Evolutionary conservation across 805 yeast species (phyloP).

Genomic region (Suhomyces sp.): DNA sequence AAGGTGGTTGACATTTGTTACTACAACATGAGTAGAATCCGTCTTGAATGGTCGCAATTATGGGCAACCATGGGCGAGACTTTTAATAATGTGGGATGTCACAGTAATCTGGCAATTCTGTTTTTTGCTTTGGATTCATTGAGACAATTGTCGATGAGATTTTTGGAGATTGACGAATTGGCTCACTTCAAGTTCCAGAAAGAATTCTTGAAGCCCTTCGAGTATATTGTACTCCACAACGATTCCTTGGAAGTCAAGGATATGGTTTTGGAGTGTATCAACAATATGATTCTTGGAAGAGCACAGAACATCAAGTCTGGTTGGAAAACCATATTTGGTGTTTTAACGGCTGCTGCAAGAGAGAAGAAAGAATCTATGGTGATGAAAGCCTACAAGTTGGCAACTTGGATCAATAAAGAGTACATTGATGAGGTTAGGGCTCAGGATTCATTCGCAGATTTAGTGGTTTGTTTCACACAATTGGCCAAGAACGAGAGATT

Average conservation of each 20-base stretch:
- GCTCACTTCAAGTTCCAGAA: slow-evolving; percentile 94
- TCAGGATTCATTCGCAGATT: slow-evolving; percentile 66
- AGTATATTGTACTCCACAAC: slow-evolving; percentile 69
- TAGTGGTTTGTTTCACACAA: slow-evolving; percentile 73
- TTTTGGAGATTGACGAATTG: slow-evolving; percentile 89
- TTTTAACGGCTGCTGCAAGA: slow-evolving; percentile 70
- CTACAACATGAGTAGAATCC: slow-evolving; percentile 93
- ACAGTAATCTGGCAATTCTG: slow-evolving; percentile 69
- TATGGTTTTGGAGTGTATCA: slow-evolving; percentile 85
- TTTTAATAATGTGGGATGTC: slow-evolving; percentile 82
- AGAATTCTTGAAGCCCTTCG: slow-evolving; percentile 90
- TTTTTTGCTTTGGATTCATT: slow-evolving; percentile 92
- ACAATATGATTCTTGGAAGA: slow-evolving; percentile 78
- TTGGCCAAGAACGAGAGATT: slow-evolving; percentile 80
- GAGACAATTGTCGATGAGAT: slow-evolving; percentile 88
- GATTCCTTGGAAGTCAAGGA: slow-evolving; percentile 70
- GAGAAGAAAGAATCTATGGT: slow-evolving; percentile 59
- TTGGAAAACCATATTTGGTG: slow-evolving; percentile 86
- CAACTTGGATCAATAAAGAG: slow-evolving; percentile 58
- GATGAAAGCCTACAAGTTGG: slow-evolving; percentile 58
- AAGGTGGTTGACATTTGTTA: slow-evolving; percentile 97
- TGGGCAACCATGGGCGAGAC: slow-evolving; percentile 94
- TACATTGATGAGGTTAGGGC: slow-evolving; percentile 60
- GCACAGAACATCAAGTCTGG: slow-evolving; percentile 81
- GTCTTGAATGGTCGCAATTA: slow-evolving; percentile 93